Conservation (phyloP, 2,329 filamentous ascomycete genomes). For the Cyphellophora europaea region DNA sequence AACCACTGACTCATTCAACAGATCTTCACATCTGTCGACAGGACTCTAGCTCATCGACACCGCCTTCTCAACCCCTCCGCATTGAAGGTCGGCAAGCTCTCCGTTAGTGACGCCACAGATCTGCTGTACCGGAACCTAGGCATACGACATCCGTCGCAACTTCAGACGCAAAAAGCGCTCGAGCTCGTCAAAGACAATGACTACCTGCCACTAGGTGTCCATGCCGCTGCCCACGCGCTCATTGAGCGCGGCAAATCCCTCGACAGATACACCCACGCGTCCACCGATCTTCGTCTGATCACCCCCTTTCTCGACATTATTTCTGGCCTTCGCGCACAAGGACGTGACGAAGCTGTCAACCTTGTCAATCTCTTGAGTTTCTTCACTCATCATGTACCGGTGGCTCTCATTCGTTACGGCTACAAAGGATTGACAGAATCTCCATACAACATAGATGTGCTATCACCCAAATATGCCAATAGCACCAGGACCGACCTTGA, state of each 20-base stretch:
- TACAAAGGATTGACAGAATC: conserved; percentile 23
- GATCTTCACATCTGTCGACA: conserved; percentile 61
- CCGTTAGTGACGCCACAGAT: conserved; percentile 48
- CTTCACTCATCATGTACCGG: conserved; percentile 55
- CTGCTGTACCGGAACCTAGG: conserved; percentile 55
- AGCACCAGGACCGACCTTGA: conserved; percentile 38
- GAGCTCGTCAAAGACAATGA: conserved; percentile 56
- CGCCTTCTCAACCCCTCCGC: conserved; percentile 50
- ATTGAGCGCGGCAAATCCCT: conserved; percentile 53
- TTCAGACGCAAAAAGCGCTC: conserved; percentile 48
- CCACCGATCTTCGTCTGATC: conserved; percentile 46
- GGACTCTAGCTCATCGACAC: conserved; percentile 45
- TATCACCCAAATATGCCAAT: conserved; percentile 21
- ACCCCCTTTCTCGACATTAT: conserved; percentile 39
- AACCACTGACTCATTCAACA: too few species aligned
- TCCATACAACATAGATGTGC: conserved; percentile 26
- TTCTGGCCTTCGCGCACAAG: conserved; percentile 30
- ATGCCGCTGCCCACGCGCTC: conserved; percentile 54
- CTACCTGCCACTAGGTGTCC: conserved; percentile 57
- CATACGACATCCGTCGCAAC: conserved; percentile 43
- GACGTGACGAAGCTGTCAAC: conserved; percentile 48
- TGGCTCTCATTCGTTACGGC: conserved; percentile 55
- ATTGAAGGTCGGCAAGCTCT: conserved; percentile 48
- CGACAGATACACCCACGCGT: conserved; percentile 48
- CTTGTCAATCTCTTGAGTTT: conserved; percentile 57